Evolutionary conservation across 768 basidiomycete genomes (phyloP).

Genomic region (Leccinum obscurum): DNA sequence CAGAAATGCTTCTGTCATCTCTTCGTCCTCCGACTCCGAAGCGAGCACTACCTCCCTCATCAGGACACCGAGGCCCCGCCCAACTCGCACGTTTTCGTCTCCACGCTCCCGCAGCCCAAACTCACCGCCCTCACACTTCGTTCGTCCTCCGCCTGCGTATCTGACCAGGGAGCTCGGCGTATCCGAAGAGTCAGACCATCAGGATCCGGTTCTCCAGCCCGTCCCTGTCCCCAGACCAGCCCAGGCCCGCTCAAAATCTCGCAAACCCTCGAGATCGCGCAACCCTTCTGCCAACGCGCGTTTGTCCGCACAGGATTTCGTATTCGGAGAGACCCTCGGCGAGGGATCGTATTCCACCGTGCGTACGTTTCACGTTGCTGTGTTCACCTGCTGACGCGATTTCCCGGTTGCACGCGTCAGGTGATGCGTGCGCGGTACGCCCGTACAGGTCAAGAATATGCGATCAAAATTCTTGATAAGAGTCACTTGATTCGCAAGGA

Average conservation of each 20-base stretch:
- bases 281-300: constrained; percentile 49
- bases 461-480: constrained; percentile 84
- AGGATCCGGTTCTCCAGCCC: constrained; percentile 15
- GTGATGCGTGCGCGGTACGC: constrained; percentile 57
- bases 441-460: constrained; percentile 62
- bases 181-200: constrained; percentile 28
- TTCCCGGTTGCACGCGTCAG: constrained; percentile 34
- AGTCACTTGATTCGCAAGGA: constrained; percentile 76
- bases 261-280: constrained; percentile 39
- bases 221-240: constrained; percentile 4
- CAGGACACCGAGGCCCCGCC: constrained; percentile 49
- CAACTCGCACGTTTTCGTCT: constrained; percentile 62
- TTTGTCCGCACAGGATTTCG: constrained; percentile 60
- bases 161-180: constrained; percentile 57
- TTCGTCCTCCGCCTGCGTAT: constrained; percentile 51
- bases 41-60: constrained; percentile 40
- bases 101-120: constrained; percentile 58
- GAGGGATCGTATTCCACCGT: constrained; percentile 85
- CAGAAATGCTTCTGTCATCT: constrained; percentile 77
- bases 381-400: constrained; percentile 5
- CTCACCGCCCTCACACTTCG: constrained; percentile 37
- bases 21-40: constrained; percentile 60
- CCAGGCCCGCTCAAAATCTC: constrained; percentile 42
- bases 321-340: constrained; percentile 71
- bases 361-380: constrained; percentile 31